These are phyloP conservation scores for Mycena sp. DNA, from an alignment of 1,284 basidiomycete genomes.

Conservation along the genomic window DNA sequence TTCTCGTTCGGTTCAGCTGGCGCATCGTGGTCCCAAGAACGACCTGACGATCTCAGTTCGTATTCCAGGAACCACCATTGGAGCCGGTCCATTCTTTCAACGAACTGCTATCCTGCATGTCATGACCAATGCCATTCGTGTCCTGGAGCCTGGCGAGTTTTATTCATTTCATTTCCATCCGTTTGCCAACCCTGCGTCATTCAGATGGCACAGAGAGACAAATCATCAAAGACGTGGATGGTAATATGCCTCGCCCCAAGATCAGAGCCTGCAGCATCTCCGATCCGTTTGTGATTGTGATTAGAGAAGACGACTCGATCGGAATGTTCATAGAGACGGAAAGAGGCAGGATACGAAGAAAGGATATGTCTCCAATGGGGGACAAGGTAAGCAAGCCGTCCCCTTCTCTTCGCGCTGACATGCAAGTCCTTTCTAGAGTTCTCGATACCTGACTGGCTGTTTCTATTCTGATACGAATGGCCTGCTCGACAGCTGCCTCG, in stretches of 20 bases:
- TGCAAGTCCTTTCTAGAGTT: slow-evolving; percentile 54
- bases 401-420: not conserved
- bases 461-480: slow-evolving; percentile 81
- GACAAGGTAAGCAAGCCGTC: slow-evolving; percentile 79
- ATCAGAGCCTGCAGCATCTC: slow-evolving; percentile 84
- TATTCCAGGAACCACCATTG: slow-evolving; percentile 80
- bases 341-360: slow-evolving; percentile 77
- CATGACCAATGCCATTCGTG: slow-evolving; percentile 78
- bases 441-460: slow-evolving; percentile 75
- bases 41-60: slow-evolving; percentile 80
- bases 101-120: slow-evolving; percentile 85
- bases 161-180: not conserved
- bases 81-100: slow-evolving; percentile 86
- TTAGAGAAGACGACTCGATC: slow-evolving; percentile 85
- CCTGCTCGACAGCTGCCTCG: slow-evolving; percentile 66
- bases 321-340: slow-evolving; percentile 84
- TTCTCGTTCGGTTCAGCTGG: slow-evolving; percentile 67
- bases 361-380: slow-evolving; percentile 87
- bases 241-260: slow-evolving; percentile 73
- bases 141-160: slow-evolving; percentile 79
- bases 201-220: slow-evolving; percentile 81
- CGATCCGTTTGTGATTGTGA: slow-evolving; percentile 84
- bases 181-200: not conserved
- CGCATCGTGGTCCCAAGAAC: slow-evolving; percentile 67
- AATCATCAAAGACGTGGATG: slow-evolving; percentile 79